Evolutionary conservation across 1,284 basidiomycete species (phyloP).

Genomic region (Cryptococcus depauperatus): DNA sequence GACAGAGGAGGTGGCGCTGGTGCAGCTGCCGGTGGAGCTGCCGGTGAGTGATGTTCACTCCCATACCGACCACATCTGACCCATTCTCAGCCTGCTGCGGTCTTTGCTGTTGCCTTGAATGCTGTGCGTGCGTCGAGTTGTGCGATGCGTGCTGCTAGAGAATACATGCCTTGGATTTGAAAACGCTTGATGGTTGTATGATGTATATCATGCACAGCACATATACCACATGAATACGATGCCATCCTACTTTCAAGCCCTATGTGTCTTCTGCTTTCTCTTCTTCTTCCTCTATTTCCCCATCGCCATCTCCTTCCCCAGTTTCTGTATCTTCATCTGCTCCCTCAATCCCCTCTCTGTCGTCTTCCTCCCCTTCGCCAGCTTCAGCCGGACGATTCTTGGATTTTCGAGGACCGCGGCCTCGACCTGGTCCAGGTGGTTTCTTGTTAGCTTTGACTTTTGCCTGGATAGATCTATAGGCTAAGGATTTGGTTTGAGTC

Average conservation of each 20-base stretch:
- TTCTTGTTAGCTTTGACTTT: slow-evolving; percentile 31
- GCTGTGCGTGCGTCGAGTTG: background rate
- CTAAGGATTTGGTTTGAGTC: slow-evolving; percentile 10
- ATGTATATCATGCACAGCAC: too few species aligned
- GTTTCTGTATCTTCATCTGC: background rate
- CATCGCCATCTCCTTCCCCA: background rate
- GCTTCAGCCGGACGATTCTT: slow-evolving; percentile 22
- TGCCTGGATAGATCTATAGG: slow-evolving; percentile 26
- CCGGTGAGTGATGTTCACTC: too few species aligned
- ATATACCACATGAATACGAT: background rate
- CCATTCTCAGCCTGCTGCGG: slow-evolving; percentile 15
- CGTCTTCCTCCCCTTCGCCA: slow-evolving; percentile 19
- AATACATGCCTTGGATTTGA: too few species aligned
- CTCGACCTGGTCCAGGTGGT: slow-evolving; percentile 24
- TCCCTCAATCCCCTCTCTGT: slow-evolving; percentile 12
- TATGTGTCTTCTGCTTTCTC: slow-evolving; percentile 2
- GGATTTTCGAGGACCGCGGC: slow-evolving; percentile 36
- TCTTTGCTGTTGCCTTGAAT: slow-evolving; percentile 7
- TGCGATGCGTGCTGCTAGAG: too few species aligned
- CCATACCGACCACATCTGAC: too few species aligned
- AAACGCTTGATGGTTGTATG: too few species aligned
- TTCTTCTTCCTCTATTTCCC: background rate
- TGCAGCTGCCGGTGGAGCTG: too few species aligned
- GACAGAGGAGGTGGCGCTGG: slow-evolving; percentile 10
- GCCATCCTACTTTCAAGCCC: slow-evolving; percentile 1